Evolutionary conservation across 2,329 filamentous ascomycete species (phyloP).

Genomic region (Hymenoscyphus salicellus): DNA sequence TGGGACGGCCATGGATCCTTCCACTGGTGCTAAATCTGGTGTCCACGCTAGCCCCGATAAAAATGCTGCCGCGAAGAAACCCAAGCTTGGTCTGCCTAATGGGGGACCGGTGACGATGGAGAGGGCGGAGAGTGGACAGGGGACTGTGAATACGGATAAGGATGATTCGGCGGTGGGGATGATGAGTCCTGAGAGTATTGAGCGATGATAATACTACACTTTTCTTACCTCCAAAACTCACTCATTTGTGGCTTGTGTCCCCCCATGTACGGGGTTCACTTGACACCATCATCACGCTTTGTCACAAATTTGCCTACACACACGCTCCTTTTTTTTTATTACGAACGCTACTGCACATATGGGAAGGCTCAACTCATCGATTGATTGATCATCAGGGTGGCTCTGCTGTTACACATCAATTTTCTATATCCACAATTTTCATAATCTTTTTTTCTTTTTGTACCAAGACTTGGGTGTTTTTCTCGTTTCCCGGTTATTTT

Average conservation of each 20-base stretch:
- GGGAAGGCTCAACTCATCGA: background rate
- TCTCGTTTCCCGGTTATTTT: too few species aligned
- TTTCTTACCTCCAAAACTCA: background rate
- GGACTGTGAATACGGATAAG: constrained; percentile 57
- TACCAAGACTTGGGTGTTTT: background rate
- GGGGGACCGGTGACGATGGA: constrained; percentile 49
- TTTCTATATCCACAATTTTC: background rate
- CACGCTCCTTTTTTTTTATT: background rate
- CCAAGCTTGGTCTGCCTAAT: constrained; percentile 39
- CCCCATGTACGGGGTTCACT: background rate
- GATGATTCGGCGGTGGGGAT: constrained; percentile 69
- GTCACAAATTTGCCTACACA: background rate
- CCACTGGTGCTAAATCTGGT: constrained; percentile 31
- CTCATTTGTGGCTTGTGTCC: background rate
- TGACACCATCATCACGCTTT: background rate
- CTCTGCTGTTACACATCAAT: background rate
- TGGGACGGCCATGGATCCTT: constrained; percentile 36
- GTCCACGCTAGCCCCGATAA: constrained; percentile 41
- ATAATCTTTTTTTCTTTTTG: background rate
- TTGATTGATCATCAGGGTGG: background rate
- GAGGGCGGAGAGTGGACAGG: constrained; percentile 55
- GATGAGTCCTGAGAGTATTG: constrained; percentile 75
- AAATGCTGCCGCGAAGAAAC: constrained; percentile 51
- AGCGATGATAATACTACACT: constrained; percentile 21
- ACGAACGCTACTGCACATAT: background rate